phyloP scores from a whole-genome alignment of 2,329 filamentous ascomycete species.

The Epichloe sp. region DNA sequence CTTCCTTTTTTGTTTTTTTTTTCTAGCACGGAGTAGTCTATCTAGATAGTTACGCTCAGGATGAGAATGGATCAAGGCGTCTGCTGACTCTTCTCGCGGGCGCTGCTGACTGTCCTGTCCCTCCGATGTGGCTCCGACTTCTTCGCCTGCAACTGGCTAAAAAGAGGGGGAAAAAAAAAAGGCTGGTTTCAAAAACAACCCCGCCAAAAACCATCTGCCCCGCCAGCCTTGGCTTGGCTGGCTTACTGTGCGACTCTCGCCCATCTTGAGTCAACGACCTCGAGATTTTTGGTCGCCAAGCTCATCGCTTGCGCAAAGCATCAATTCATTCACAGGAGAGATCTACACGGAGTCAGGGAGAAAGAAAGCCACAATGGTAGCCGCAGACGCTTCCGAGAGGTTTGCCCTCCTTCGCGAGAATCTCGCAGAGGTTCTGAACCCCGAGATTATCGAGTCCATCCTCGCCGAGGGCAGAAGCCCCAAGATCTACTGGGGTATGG shows the following conservation, averaged over 20 bases:
- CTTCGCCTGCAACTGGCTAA: background rate
- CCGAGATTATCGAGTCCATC: conserved; percentile 68
- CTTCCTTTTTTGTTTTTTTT: too few species aligned
- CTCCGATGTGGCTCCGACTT: background rate
- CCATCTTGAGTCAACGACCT: background rate
- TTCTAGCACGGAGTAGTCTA: too few species aligned
- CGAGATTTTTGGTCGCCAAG: too few species aligned
- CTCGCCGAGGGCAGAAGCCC: conserved; percentile 56
- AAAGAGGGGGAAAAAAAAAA: background rate
- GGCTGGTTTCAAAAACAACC: too few species aligned
- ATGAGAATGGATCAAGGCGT: too few species aligned
- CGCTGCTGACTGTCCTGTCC: too few species aligned
- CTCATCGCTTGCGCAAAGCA: too few species aligned
- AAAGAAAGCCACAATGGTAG: conserved; percentile 7
- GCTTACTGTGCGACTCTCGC: background rate
- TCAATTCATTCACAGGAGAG: background rate
- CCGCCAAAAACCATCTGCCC: background rate
- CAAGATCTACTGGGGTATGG: conserved; percentile 70
- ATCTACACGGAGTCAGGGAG: background rate
- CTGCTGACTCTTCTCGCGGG: too few species aligned
- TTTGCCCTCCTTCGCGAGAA: conserved; percentile 68
- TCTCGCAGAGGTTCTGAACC: conserved; percentile 69
- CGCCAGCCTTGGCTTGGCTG: background rate
- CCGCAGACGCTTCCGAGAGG: conserved; percentile 39
- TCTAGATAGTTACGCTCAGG: too few species aligned